Evolutionary conservation across 768 basidiomycete genomes (phyloP).

Genomic region (Podaxis rugospora): DNA sequence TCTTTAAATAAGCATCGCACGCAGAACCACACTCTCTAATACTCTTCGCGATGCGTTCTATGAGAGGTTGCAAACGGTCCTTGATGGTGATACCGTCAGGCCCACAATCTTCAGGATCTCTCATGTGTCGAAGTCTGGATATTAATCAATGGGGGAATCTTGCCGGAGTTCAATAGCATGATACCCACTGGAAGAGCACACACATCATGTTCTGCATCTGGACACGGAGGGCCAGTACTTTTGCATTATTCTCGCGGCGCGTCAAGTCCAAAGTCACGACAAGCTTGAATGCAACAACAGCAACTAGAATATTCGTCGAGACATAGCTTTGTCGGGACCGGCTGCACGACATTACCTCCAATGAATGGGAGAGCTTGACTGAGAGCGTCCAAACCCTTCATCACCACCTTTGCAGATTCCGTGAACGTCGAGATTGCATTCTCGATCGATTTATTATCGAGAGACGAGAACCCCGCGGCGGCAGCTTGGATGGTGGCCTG

Average conservation of each 20-base stretch:
- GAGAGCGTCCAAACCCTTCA: slow-evolving; percentile 29
- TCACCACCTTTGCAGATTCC: slow-evolving; percentile 18
- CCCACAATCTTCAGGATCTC: slow-evolving; percentile 20
- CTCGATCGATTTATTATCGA: slow-evolving; percentile 3
- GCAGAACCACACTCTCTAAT: slow-evolving; percentile 39
- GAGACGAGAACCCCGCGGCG: background rate
- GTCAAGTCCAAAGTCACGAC: slow-evolving; percentile 44
- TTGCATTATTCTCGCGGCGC: slow-evolving; percentile 49
- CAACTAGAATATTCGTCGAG: slow-evolving; percentile 24
- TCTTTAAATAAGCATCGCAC: slow-evolving; percentile 44
- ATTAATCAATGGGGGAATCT: background rate
- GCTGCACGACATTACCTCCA: slow-evolving; percentile 21
- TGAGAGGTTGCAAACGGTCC: slow-evolving; percentile 25
- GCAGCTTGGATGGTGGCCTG: background rate
- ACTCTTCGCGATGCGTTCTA: slow-evolving; percentile 30
- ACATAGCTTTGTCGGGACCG: background rate
- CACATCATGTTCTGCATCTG: slow-evolving; percentile 50
- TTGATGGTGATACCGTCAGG: slow-evolving; percentile 28
- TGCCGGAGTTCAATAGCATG: background rate
- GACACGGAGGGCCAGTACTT: slow-evolving; percentile 37
- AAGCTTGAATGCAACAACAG: slow-evolving; percentile 45
- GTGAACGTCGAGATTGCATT: slow-evolving; percentile 3
- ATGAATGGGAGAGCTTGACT: slow-evolving; percentile 33
- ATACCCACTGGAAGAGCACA: slow-evolving; percentile 38
- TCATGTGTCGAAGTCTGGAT: slow-evolving; percentile 25